phyloP scores from a whole-genome alignment of 139 green algal genomes.

The Diplosphaera chodatii region DNA sequence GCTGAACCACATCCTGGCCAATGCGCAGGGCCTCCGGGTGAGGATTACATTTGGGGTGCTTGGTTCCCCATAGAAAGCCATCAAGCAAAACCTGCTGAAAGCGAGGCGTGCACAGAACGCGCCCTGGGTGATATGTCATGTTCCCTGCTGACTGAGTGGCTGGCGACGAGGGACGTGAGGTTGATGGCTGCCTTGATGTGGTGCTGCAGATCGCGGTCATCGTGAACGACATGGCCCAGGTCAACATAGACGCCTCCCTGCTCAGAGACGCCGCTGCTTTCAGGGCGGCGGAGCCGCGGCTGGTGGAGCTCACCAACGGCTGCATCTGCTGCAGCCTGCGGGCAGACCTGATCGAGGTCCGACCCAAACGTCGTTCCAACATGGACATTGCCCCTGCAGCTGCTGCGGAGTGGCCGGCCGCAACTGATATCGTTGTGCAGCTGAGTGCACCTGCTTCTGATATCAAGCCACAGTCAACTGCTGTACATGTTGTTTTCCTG shows the following conservation, averaged over 20 bases:
- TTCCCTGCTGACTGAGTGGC: too few relatives aligned
- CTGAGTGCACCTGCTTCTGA: neutral
- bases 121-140: too few relatives aligned
- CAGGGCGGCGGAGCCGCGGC: slow-evolving; percentile 7
- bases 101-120: too few relatives aligned
- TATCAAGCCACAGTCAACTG: too few relatives aligned
- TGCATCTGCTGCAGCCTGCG: slow-evolving; percentile 84
- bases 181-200: neutral
- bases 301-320: slow-evolving; percentile 71
- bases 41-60: neutral
- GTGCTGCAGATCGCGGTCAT: slow-evolving; percentile 52
- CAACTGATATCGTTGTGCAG: too few relatives aligned
- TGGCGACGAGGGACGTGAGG: too few relatives aligned
- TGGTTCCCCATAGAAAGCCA: neutral
- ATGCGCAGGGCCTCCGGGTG: slow-evolving; percentile 23
- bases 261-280: neutral
- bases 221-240: slow-evolving; percentile 77
- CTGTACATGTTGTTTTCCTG: too few relatives aligned
- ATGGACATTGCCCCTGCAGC: neutral
- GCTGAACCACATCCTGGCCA: slow-evolving; percentile 58
- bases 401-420: neutral
- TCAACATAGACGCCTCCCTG: slow-evolving; percentile 72
- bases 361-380: too few relatives aligned
- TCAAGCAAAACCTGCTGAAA: neutral
- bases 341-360: slow-evolving; percentile 56